phyloP scores from a whole-genome alignment of 192 early-diverging fungal genomes.

The Podila horticola region DNA sequence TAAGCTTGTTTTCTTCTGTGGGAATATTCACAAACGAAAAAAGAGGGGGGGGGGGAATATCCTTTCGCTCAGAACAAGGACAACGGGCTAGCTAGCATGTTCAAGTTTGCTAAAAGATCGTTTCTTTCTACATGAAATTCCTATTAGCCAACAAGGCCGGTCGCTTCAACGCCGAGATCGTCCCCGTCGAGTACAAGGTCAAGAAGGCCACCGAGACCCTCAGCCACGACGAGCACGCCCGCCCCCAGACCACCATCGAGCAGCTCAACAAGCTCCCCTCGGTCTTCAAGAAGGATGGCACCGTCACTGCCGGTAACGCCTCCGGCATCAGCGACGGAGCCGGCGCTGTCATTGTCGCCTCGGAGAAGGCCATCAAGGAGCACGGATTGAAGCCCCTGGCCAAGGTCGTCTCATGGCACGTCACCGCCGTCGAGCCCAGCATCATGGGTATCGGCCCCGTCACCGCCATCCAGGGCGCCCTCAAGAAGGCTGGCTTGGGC shows the following conservation, averaged over 20 bases:
- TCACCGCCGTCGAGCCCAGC: slow-evolving; percentile 88
- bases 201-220: slow-evolving; percentile 80
- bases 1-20: slow-evolving; percentile 36
- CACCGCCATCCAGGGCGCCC: slow-evolving; percentile 85
- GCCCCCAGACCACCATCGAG: slow-evolving; percentile 87
- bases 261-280: slow-evolving; percentile 79
- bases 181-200: slow-evolving; percentile 83
- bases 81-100: too few relatives aligned
- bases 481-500: slow-evolving; percentile 80
- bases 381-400: slow-evolving; percentile 86
- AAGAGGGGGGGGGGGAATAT: background rate
- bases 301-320: slow-evolving; percentile 94
- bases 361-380: slow-evolving; percentile 85
- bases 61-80: background rate
- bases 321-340: slow-evolving; percentile 97
- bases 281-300: slow-evolving; percentile 92
- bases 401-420: slow-evolving; percentile 85
- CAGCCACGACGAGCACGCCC: slow-evolving; percentile 87
- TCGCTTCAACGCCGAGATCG: slow-evolving; percentile 84
- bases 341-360: slow-evolving; percentile 85
- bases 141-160: slow-evolving; percentile 74
- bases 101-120: background rate
- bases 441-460: slow-evolving; percentile 99
- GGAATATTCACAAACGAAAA: background rate
- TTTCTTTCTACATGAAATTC: slow-evolving; percentile 4